Base-by-base conservation (phyloP, 2,329 filamentous ascomycete genomes). In the Cryphonectria radicalis region DNA sequence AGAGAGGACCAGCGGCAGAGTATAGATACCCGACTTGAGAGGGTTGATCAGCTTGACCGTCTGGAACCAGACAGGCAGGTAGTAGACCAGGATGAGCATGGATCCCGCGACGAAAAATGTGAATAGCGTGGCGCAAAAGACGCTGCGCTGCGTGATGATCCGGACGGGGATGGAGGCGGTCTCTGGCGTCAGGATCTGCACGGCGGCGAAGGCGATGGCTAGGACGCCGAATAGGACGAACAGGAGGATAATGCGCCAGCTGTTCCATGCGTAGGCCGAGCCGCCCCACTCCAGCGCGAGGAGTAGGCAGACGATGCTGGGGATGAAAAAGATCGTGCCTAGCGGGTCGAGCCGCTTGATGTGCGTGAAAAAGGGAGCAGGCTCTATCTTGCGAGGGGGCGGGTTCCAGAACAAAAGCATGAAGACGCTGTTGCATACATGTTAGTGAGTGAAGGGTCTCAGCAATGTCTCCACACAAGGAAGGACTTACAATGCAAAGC, bases 201-300 rank as follows among this genome's bases (percentile, higher is more conserved):
- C 82, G 1, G 79, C 77, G 35, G 81, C 80, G 75, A 90, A 90
- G 6, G 81, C 82, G 46, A 84, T 70, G 14, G 82, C 80, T 2
- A 84, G 80, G 22, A 85, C 75, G 0, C 76, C 85, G 71, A 87
- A 89, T 13, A 88, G 74, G 60, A 84, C 80, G 11, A 90, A 82
- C n/a, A 90, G 80, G 10, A 85, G 74, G 65, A 90, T 84, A 68
- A 89, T 84, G 60, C 85, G 84, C 80, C 84, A 85, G 73, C 81
- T 83, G 55, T 77, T 80, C 88, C 88, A 90, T 0, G 81, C 73
- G 74, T 89, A 87, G 2, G 78, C 82, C 2, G 83, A 83, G 4
- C 88, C 88, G 67, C 88, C 88, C 89, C 89, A 91, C 75, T 91
- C 87, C 46, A 92, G 81, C 0, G 89, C 89, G 6, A 92, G 81